A percentile compares a stretch with the other conserved stretches of the same genome.
These are phyloP conservation scores for Penicillium macrosclerotiorum DNA, from an alignment of 495 filamentous ascomycete species.

Conservation along the genomic window DNA sequence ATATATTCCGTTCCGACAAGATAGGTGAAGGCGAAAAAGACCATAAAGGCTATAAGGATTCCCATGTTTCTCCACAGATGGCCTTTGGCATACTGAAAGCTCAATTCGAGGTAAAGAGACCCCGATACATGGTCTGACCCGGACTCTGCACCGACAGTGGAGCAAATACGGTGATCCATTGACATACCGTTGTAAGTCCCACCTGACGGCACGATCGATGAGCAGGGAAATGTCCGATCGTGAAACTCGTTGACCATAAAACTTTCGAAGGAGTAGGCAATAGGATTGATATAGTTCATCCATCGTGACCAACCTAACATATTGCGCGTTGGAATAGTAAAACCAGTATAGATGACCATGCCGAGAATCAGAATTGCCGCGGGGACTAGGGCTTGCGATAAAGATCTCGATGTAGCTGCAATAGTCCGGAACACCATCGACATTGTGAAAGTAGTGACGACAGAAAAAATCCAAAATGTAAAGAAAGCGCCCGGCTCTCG, in stretches of 20 bases:
- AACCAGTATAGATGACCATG: slow-evolving; percentile 87
- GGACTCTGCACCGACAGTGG: slow-evolving; percentile 57
- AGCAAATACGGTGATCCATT: slow-evolving; percentile 46
- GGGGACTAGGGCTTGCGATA: slow-evolving; percentile 82
- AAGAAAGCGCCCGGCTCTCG: slow-evolving; percentile 2
- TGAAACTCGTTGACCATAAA: slow-evolving; percentile 91
- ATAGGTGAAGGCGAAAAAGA: slow-evolving; percentile 64
- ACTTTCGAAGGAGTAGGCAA: slow-evolving; percentile 83
- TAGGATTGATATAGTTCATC: slow-evolving; percentile 83
- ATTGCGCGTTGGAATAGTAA: slow-evolving; percentile 67
- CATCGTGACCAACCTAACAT: slow-evolving; percentile 86
- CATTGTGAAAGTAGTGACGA: slow-evolving; percentile 65
- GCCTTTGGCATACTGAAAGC: slow-evolving; percentile 57
- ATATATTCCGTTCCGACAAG: slow-evolving; percentile 73
- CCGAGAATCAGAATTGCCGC: slow-evolving; percentile 73
- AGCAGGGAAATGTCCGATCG: slow-evolving; percentile 61
- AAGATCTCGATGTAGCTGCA: slow-evolving; percentile 71
- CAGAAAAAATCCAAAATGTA: slow-evolving; percentile 55
- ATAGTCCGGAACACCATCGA: slow-evolving; percentile 81
- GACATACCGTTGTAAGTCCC: background rate
- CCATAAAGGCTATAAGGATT: slow-evolving; percentile 72
- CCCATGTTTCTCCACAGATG: slow-evolving; percentile 83
- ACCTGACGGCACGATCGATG: slow-evolving; percentile 54
- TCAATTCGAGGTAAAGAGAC: slow-evolving; percentile 62
- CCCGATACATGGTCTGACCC: slow-evolving; percentile 60